phyloP scores from a whole-genome alignment of 164 flowering plant genomes.

The Magnolia kwangsiensis region DNA sequence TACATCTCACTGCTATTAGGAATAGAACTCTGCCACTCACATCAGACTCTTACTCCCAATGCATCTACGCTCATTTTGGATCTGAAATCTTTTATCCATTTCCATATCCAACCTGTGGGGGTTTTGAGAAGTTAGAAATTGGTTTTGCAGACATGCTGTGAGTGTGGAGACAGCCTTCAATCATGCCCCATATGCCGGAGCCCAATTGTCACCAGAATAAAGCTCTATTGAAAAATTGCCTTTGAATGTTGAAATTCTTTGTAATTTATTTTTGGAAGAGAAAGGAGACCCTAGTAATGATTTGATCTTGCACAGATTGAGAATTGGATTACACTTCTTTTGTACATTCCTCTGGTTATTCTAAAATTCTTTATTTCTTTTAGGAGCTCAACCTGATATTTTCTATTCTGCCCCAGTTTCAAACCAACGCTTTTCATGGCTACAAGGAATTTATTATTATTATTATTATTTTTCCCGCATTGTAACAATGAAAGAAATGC shows the following conservation, averaged over 20 bases:
- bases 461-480: too few relatives aligned
- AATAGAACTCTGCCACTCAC: neutral
- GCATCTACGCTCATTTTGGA: neutral
- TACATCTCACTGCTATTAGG: neutral
- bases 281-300: neutral
- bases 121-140: neutral
- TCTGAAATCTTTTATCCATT: neutral
- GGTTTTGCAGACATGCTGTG: conserved; percentile 54
- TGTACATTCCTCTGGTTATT: too few relatives aligned
- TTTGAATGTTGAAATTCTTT: neutral
- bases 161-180: conserved; percentile 42
- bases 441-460: too few relatives aligned
- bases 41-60: neutral
- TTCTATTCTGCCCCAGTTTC: too few relatives aligned
- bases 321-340: too few relatives aligned
- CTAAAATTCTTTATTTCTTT: too few relatives aligned
- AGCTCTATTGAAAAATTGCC: conserved; percentile 31
- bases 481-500: too few relatives aligned
- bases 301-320: too few relatives aligned
- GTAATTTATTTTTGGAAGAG: neutral
- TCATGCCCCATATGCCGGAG: conserved; percentile 56
- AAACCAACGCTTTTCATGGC: too few relatives aligned
- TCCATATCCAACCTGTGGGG: neutral
- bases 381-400: too few relatives aligned
- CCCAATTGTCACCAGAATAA: conserved; percentile 45